Evolutionary conservation across 192 early-diverging fungal genomes (phyloP).

Genomic region (Backusella luteola): DNA sequence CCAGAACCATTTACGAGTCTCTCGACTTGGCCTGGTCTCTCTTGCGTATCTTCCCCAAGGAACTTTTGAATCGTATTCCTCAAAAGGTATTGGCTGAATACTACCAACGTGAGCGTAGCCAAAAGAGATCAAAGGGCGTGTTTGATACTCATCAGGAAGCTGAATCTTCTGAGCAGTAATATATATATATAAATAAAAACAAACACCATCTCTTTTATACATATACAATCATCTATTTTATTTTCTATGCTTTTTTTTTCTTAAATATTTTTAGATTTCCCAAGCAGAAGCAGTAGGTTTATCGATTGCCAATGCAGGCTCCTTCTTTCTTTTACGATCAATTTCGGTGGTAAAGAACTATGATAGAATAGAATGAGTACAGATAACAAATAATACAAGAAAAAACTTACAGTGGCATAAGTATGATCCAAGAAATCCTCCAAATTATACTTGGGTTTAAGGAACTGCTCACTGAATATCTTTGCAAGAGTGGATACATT

Average conservation of each 20-base stretch:
- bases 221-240: not conserved
- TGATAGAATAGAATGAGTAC: not conserved
- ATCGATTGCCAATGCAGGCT: conserved; percentile 60
- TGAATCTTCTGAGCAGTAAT: not conserved
- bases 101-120: conserved; percentile 81
- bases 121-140: conserved; percentile 46
- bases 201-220: not conserved
- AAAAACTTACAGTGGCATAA: conserved; percentile 53
- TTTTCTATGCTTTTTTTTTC: not conserved
- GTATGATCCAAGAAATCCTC: conserved; percentile 98
- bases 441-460: conserved; percentile 81
- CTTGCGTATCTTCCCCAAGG: conserved; percentile 99
- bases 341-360: conserved; percentile 68
- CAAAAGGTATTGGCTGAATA: conserved; percentile 92
- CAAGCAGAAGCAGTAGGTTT: conserved; percentile 38
- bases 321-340: conserved; percentile 53
- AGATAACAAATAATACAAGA: not conserved
- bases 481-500: conserved; percentile 83
- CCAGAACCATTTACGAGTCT: conserved; percentile 94
- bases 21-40: conserved; percentile 98
- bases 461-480: conserved; percentile 86
- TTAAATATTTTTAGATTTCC: conserved; percentile 14
- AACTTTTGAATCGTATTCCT: conserved; percentile 98
- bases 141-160: conserved; percentile 37
- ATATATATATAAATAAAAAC: not conserved